A percentile compares a stretch with the other conserved stretches of the same genome.
Evolutionary conservation across 1,284 basidiomycete genomes (phyloP).

Genomic region (Ceratobasidium sp.): DNA sequence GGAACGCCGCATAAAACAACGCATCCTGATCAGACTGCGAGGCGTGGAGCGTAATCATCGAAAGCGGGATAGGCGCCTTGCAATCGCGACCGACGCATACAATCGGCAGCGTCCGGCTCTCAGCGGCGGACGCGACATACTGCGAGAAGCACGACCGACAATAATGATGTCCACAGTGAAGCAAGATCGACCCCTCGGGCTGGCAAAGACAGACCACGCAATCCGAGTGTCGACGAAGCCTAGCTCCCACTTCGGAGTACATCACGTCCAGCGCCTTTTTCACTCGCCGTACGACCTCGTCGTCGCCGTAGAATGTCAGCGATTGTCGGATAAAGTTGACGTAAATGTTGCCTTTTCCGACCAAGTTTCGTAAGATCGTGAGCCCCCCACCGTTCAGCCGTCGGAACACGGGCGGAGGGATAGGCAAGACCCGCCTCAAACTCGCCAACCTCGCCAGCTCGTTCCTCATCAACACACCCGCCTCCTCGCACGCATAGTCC

Average conservation of each 20-base stretch:
- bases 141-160: conserved; percentile 66
- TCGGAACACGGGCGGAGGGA: conserved; percentile 28
- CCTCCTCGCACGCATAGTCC: conserved; percentile 11
- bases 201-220: conserved; percentile 47
- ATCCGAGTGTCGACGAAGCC: conserved; percentile 28
- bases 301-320: conserved; percentile 36
- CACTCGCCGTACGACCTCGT: conserved; percentile 26
- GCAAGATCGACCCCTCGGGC: conserved; percentile 17
- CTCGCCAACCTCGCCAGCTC: conserved; percentile 14
- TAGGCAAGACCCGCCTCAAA: background rate
- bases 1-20: conserved; percentile 61
- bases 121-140: conserved; percentile 58
- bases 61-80: conserved; percentile 59
- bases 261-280: conserved; percentile 27
- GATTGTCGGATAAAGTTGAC: conserved; percentile 29
- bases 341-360: conserved; percentile 38
- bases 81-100: conserved; percentile 61
- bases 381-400: conserved; percentile 28
- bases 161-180: conserved; percentile 65
- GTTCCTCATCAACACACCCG: conserved; percentile 8
- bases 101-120: conserved; percentile 53
- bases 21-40: conserved; percentile 59
- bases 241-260: conserved; percentile 21
- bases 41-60: conserved; percentile 61
- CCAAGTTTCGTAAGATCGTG: conserved; percentile 20